phyloP scores from a whole-genome alignment of 257 asterid species.

The Prunella vulgaris region DNA sequence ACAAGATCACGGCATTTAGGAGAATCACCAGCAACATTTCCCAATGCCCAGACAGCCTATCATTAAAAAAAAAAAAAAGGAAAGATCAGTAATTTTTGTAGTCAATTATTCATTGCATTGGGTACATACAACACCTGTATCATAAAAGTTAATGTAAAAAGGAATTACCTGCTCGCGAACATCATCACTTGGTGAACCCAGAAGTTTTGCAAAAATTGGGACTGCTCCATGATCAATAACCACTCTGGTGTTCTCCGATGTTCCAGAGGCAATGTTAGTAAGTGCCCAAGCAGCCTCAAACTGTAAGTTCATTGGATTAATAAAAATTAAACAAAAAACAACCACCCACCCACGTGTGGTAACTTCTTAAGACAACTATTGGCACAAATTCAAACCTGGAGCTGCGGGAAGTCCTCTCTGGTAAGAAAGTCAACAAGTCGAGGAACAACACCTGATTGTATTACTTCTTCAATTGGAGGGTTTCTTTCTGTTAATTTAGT shows the following conservation, averaged over 20 bases:
- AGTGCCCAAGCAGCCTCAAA: conserved; percentile 99
- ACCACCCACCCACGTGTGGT: not conserved
- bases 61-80: not conserved
- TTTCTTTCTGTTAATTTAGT: conserved; percentile 53
- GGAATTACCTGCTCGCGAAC: conserved; percentile 86
- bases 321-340: not conserved
- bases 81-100: not conserved
- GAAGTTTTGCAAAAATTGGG: conserved; percentile 77
- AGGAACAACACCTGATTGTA: conserved; percentile 90
- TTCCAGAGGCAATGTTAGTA: conserved; percentile 94
- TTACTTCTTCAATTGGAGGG: conserved; percentile 95
- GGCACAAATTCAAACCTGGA: conserved; percentile 54
- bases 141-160: not conserved
- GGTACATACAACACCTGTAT: not conserved
- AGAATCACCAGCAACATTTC: conserved; percentile 96
- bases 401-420: conserved; percentile 78
- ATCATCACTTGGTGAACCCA: conserved; percentile 83
- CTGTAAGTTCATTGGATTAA: conserved; percentile 32
- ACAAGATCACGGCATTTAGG: conserved; percentile 91
- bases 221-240: conserved; percentile 89
- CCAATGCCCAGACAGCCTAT: conserved; percentile 97
- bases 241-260: conserved; percentile 85
- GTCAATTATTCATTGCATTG: conserved; percentile 7
- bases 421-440: conserved; percentile 83
- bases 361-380: not conserved